Percentiles rank a stretch among this genome's conserved stretches.
phyloP scores from a whole-genome alignment of 169 alveolate species.

The Plasmodium relictum region DNA sequence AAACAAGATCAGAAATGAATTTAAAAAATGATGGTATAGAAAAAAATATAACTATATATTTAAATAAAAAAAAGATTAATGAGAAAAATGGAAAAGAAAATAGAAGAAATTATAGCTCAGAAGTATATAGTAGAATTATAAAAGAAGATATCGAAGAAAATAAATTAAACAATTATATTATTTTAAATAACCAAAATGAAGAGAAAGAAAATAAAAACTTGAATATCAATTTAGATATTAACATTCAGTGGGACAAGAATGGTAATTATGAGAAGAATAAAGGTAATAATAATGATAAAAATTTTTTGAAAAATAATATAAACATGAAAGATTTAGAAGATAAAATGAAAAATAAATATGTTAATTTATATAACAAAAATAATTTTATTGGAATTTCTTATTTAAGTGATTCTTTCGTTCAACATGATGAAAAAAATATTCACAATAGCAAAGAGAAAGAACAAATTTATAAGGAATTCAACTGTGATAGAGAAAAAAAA shows the following conservation, averaged over 20 bases:
- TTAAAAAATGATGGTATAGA: conserved; percentile 4
- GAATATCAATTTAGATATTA: conserved; percentile 54
- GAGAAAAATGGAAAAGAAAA: not conserved
- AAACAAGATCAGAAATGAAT: not conserved
- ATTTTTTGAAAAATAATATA: not conserved
- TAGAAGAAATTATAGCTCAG: not conserved
- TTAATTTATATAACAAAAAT: not conserved
- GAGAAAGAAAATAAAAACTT: not conserved
- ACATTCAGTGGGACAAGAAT: conserved; percentile 50
- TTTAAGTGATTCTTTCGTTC: not conserved
- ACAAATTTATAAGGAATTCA: too few relatives aligned
- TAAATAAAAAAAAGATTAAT: not conserved
- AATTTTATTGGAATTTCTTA: not conserved
- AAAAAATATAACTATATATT: not conserved
- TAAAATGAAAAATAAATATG: not conserved
- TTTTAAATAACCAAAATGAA: not conserved
- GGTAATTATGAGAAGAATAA: not conserved
- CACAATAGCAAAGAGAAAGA: not conserved
- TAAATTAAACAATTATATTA: not conserved
- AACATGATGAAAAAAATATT: not conserved
- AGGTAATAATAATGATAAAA: not conserved
- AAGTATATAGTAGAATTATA: not conserved
- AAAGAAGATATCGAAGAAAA: not conserved
- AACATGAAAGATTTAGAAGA: not conserved
- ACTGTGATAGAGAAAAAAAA: too few relatives aligned